Base-by-base conservation (phyloP, 108 stramenopile genomes). In the Schizochytrium sp. region DNA sequence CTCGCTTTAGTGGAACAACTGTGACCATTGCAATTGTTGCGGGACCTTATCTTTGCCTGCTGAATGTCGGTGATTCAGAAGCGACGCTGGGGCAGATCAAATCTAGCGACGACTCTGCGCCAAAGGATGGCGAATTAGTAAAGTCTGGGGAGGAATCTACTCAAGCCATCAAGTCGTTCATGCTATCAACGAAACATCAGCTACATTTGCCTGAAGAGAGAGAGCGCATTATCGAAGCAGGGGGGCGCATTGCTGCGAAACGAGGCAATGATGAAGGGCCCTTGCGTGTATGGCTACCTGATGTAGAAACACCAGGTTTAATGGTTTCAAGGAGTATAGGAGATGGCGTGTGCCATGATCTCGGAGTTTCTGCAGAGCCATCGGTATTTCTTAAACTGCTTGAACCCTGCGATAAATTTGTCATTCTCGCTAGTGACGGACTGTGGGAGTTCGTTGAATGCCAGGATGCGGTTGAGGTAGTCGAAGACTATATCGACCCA, bases 341-440 rank as follows among this genome's bases (percentile, higher is more conserved):
- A 17, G 76, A 83, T 28, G 47, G 50, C 5, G 76, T 83, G 10
- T 83, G 76, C 2, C 76, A 83, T 40, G 76, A 83, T 10, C 13
- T 83, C 12, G 76, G 76, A 47, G 76, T 83, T 10, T 10, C 53
- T 10, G 76, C 76, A 10, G 76, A 83, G 12, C 76, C 76, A 55
- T 5, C 47, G 50, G 3, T 83, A 1, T 19, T 7, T 42, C 5
- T 55, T 17, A 13, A 83, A 38, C 0, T n/a, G 0, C 49, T 83
- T 83, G 10, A 83, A 17, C 3, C 76, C 10, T 5, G 40, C 8
- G 76, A 83, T 83, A 83, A 49, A 13, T 49, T 83, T 17, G 53
- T 83, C 28, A 83, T 83, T 55, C 19, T 83, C n/a, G 76, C 76
- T 5, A 83, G 76, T 53, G 76, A 83, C 76, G 76, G 76, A 12